Evolutionary conservation across 1,284 basidiomycete species (phyloP).

Genomic region (Trichosporon ovoides): DNA sequence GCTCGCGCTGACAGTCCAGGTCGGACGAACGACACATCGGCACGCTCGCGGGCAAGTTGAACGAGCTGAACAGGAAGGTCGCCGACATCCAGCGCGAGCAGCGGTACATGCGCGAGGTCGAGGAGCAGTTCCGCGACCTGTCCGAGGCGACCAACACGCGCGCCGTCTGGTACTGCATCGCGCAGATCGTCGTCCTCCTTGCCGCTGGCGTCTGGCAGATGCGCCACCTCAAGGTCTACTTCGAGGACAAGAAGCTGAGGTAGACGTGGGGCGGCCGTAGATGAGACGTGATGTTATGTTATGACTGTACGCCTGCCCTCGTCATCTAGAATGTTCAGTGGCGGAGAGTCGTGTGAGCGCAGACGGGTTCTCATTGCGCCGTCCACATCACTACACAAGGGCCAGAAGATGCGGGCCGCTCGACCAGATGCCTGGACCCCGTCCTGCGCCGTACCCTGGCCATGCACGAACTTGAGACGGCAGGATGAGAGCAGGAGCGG

Average conservation of each 20-base stretch:
- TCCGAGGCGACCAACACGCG: constrained; percentile 82
- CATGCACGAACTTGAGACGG: no score
- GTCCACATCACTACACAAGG: no score
- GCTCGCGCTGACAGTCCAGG: neutral
- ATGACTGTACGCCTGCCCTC: no score
- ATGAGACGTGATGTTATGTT: neutral
- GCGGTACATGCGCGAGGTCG: constrained; percentile 94
- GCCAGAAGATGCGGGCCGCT: no score
- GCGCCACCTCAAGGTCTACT: constrained; percentile 81
- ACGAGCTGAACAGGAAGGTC: constrained; percentile 87
- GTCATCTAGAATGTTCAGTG: no score
- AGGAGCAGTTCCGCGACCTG: constrained; percentile 82
- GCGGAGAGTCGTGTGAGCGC: no score
- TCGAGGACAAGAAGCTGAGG: constrained; percentile 79
- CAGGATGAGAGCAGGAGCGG: no score
- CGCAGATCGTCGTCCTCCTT: constrained; percentile 79
- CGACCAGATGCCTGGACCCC: no score
- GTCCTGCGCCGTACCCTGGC: no score
- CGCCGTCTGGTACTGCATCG: constrained; percentile 87
- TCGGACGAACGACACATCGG: constrained; percentile 62
- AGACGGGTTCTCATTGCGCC: no score
- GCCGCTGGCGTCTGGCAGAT: constrained; percentile 89
- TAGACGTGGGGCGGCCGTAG: constrained; percentile 34
- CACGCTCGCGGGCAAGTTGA: constrained; percentile 76
- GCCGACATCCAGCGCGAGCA: constrained; percentile 92